phyloP scores from a whole-genome alignment of 805 yeast genomes.

The Huiozyma sinensis region DNA sequence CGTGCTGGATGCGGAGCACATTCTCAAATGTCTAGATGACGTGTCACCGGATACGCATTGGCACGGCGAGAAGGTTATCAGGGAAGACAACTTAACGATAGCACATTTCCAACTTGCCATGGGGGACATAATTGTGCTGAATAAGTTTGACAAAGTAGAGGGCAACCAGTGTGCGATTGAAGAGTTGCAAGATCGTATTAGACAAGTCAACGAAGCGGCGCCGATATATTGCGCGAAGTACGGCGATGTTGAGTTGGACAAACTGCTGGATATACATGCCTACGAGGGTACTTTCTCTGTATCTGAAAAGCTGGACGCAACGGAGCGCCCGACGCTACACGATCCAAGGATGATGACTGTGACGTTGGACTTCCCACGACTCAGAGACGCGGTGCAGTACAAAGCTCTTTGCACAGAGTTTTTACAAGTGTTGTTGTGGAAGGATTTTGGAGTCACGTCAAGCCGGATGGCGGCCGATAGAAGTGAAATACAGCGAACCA shows the following conservation, averaged over 20 bases:
- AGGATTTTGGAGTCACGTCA: conserved; percentile 36
- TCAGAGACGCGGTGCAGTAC: conserved; percentile 30
- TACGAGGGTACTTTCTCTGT: conserved; percentile 40
- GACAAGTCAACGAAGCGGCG: conserved; percentile 55
- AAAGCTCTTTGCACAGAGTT: conserved; percentile 41
- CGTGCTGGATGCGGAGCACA: conserved; percentile 68
- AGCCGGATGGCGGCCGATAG: conserved; percentile 8
- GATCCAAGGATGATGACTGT: conserved; percentile 47
- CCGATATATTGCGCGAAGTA: conserved; percentile 56
- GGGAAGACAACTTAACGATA: conserved; percentile 45
- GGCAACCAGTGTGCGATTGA: conserved; percentile 12
- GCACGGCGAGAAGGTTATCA: conserved; percentile 38
- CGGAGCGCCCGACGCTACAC: conserved; percentile 28
- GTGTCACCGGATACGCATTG: conserved; percentile 50
- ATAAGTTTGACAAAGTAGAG: conserved; percentile 57
- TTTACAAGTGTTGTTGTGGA: conserved; percentile 69
- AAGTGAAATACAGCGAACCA: conserved; percentile 67
- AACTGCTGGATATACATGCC: conserved; percentile 69
- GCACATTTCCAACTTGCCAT: conserved; percentile 85
- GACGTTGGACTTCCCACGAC: conserved; percentile 35
- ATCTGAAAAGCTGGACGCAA: conserved; percentile 6
- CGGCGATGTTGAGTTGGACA: conserved; percentile 59
- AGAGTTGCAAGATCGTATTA: conserved; percentile 27
- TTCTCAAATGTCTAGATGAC: conserved; percentile 57
- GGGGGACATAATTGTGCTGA: conserved; percentile 74